Base-by-base conservation (phyloP, 495 filamentous ascomycete species). In the Lophiotrema nucula region DNA sequence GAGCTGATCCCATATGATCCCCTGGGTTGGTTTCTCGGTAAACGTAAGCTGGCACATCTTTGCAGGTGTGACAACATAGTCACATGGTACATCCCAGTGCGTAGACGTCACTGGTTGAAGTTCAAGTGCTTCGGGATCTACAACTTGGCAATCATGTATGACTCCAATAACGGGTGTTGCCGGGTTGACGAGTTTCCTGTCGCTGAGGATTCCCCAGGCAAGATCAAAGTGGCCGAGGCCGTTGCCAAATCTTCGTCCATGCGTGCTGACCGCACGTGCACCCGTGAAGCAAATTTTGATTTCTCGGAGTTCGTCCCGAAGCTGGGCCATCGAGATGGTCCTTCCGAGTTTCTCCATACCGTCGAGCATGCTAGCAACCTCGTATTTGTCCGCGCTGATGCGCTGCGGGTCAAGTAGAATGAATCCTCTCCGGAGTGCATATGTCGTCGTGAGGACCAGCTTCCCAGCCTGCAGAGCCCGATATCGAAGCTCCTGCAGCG, bases 271-370 rank as follows among this genome's bases (percentile, higher is more conserved):
- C 4, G 41, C 51, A 4, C 42, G 16, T 5, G 21, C 44, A 21
- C 58, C 58, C 1, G 35, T 50, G 21, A 56, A 28, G 27, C 51
- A 56, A 4, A 62, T 2, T 16, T 56, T 52, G 12, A 62, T 21
- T n/a, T 37, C 27, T 15, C 39, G 23, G 16, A 23, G 31, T 26
- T 50, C 24, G 2, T 62, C 49, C 15, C 47, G 25, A 12, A 60
- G 45, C 24, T 60, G 25, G 15, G 52, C 19, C 21, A 55, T 16
- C 23, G 44, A 21, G n/a, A 62, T 18, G n/a, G 2, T 15, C 18
- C 16, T 33, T 6, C 58, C 58, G 31, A 62, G 37, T 41, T 37
- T 60, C 46, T 62, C 58, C 51, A 62, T 51, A 3, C 37, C 51
- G 33, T 62, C 51, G 2, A 62, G 45, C 28, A 26, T 23, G 41